Conservation (phyloP, 306 rosid genomes). For the Cucurbita ficifolia region DNA sequence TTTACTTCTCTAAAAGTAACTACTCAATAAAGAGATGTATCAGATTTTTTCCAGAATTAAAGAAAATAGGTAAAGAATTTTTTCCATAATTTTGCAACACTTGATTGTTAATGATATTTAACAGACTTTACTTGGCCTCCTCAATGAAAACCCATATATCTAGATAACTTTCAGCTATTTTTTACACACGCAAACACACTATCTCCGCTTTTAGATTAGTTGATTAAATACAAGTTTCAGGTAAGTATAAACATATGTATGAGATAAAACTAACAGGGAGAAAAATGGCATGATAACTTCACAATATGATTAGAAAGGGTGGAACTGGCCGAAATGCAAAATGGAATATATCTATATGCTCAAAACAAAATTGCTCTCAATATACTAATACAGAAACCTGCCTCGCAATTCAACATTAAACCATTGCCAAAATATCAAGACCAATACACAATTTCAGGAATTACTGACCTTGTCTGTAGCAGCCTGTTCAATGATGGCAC, state of each 20-base stretch:
- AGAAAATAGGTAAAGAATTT: not conserved
- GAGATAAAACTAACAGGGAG: not conserved
- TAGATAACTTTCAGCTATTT: too few relatives aligned
- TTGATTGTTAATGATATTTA: not conserved
- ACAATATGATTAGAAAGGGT: not conserved
- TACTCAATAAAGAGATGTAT: not conserved
- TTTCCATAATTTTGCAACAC: not conserved
- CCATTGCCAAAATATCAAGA: not conserved
- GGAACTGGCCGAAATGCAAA: not conserved
- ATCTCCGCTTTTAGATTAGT: not conserved
- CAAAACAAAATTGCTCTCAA: not conserved
- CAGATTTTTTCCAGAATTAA: not conserved
- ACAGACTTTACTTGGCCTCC: not conserved
- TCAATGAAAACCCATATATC: not conserved
- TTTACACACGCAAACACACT: too few relatives aligned
- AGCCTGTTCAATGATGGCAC: constrained; percentile 92
- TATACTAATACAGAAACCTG: not conserved
- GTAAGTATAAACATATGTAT: not conserved
- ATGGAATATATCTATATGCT: not conserved
- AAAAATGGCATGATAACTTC: not conserved
- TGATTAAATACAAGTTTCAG: not conserved
- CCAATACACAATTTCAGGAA: not conserved
- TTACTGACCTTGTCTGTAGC: constrained; percentile 83
- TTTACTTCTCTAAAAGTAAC: not conserved
- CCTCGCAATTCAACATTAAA: not conserved